phyloP scores from a whole-genome alignment of 495 filamentous ascomycete species.

The Apiosordaria backusii region DNA sequence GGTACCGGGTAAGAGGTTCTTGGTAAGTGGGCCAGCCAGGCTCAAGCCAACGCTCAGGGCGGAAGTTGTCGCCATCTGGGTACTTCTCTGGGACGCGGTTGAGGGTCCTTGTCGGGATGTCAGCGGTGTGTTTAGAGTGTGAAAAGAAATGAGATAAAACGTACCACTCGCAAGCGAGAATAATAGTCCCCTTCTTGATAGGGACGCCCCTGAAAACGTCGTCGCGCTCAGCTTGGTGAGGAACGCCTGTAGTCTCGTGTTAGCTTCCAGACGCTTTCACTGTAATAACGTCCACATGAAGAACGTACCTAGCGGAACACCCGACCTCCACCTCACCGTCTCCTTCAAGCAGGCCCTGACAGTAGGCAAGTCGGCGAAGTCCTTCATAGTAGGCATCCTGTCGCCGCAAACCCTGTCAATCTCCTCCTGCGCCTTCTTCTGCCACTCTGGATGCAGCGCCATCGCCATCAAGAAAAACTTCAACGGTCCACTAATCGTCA shows the following conservation, averaged over 20 bases:
- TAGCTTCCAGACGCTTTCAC: background rate
- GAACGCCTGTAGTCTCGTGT: conserved; percentile 38
- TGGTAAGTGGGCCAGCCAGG: conserved; percentile 53
- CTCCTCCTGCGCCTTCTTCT: conserved; percentile 52
- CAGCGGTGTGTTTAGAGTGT: background rate
- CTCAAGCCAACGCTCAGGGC: conserved; percentile 53
- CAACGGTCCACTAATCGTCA: conserved; percentile 46
- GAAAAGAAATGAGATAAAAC: conserved; percentile 8
- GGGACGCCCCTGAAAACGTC: conserved; percentile 49
- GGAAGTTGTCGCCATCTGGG: conserved; percentile 52
- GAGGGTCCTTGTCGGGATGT: conserved; percentile 39
- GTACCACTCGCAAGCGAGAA: conserved; percentile 56
- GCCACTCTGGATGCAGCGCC: conserved; percentile 45
- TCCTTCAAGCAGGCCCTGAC: conserved; percentile 60
- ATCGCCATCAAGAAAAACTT: conserved; percentile 51
- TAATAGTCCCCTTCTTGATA: conserved; percentile 49
- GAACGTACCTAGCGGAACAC: conserved; percentile 43
- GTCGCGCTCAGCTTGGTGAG: conserved; percentile 49
- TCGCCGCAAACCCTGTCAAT: conserved; percentile 57
- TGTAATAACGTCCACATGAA: background rate
- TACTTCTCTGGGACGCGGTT: conserved; percentile 48
- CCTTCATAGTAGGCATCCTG: conserved; percentile 46
- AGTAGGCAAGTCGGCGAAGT: conserved; percentile 46
- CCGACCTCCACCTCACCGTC: conserved; percentile 57
- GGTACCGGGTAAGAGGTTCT: conserved; percentile 48